phyloP scores from a whole-genome alignment of 306 rosid genomes.

The Pyrus bretschneideri region DNA sequence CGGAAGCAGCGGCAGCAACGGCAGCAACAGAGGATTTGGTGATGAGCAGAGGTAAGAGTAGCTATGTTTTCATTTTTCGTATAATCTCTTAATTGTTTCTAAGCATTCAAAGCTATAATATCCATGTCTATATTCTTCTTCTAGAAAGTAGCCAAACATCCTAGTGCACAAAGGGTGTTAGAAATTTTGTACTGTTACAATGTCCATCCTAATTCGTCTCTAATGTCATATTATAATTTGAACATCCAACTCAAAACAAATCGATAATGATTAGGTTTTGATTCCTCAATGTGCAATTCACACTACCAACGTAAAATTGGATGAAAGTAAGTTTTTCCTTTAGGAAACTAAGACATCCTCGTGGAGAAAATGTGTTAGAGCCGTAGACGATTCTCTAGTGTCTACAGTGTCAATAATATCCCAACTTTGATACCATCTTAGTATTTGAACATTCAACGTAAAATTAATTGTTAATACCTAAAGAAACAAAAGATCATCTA shows the following conservation, averaged over 20 bases:
- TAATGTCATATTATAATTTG: neutral
- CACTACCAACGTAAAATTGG: too few relatives aligned
- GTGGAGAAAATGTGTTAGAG: too few relatives aligned
- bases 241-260: neutral
- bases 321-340: too few relatives aligned
- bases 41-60: constrained; percentile 48
- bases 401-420: neutral
- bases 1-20: constrained; percentile 21
- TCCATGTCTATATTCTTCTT: neutral
- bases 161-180: neutral
- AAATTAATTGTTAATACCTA: neutral
- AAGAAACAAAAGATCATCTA: too few relatives aligned
- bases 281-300: neutral
- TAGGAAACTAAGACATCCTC: too few relatives aligned
- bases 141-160: neutral
- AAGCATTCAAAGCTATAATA: neutral
- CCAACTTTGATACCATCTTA: neutral
- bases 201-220: neutral
- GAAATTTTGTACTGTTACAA: neutral
- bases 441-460: neutral
- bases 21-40: constrained; percentile 14
- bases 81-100: neutral
- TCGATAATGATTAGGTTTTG: neutral
- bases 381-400: too few relatives aligned
- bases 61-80: neutral